Percentiles rank a stretch among this genome's conserved stretches.
These are phyloP conservation scores for Colletotrichum ledebouriae DNA, from an alignment of 2,329 filamentous ascomycete species.

Conservation along the genomic window DNA sequence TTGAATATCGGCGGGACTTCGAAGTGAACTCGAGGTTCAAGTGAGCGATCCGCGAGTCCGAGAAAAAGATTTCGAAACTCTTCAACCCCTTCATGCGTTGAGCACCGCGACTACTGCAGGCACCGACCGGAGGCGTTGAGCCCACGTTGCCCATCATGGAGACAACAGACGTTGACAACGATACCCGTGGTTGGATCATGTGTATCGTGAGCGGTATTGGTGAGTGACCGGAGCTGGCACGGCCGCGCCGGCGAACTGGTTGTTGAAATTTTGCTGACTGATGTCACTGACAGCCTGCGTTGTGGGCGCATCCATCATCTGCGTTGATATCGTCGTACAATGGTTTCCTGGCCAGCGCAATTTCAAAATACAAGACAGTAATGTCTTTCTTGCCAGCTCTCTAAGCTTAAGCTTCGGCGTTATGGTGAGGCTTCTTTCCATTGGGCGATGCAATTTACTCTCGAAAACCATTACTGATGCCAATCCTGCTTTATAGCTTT, in stretches of 20 bases:
- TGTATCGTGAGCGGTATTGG: slow-evolving; percentile 82
- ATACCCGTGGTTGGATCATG: slow-evolving; percentile 95
- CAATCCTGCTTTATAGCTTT: slow-evolving; percentile 70
- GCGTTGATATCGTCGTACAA: slow-evolving; percentile 82
- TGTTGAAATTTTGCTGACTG: slow-evolving; percentile 38
- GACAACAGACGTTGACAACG: slow-evolving; percentile 72
- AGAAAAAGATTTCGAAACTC: background rate
- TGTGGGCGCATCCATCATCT: slow-evolving; percentile 86
- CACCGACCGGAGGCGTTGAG: slow-evolving; percentile 35
- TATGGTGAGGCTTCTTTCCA: slow-evolving; percentile 74
- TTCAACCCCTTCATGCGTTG: slow-evolving; percentile 26
- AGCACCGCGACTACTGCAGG: slow-evolving; percentile 27
- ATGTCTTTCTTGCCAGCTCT: slow-evolving; percentile 87
- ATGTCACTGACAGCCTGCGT: slow-evolving; percentile 67
- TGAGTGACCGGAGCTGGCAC: slow-evolving; percentile 52
- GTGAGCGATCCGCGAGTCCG: background rate
- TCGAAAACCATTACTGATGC: slow-evolving; percentile 8
- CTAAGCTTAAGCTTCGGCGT: slow-evolving; percentile 95
- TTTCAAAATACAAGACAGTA: slow-evolving; percentile 92
- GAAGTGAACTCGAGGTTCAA: background rate
- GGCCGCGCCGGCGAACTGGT: background rate
- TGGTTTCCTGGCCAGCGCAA: slow-evolving; percentile 78
- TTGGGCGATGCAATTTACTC: background rate
- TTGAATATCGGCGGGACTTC: slow-evolving; percentile 6
- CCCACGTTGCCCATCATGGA: slow-evolving; percentile 53